Evolutionary conservation across 257 asterid genomes (phyloP).

Genomic region (Solanum chiquidenum): DNA sequence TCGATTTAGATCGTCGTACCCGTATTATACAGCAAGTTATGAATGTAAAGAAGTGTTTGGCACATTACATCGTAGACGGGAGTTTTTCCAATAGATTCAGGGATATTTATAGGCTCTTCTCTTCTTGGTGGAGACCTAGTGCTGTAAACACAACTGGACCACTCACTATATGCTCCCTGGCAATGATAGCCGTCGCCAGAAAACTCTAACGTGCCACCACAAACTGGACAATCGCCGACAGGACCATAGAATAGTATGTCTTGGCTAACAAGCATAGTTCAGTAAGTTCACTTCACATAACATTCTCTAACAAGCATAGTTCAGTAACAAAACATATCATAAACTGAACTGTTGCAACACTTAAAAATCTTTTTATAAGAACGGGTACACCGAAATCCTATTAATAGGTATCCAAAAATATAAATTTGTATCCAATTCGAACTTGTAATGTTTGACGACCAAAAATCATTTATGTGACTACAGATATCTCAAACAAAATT

Average conservation of each 20-base stretch:
- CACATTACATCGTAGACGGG: slow-evolving; percentile 33
- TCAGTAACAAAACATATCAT: neutral
- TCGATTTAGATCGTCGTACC: neutral
- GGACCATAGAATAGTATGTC: slow-evolving; percentile 72
- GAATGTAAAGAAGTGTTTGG: neutral
- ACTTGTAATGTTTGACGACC: neutral
- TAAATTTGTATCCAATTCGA: neutral
- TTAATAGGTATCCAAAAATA: neutral
- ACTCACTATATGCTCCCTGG: slow-evolving; percentile 48
- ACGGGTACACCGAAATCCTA: neutral
- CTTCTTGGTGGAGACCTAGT: slow-evolving; percentile 55
- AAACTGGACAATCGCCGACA: slow-evolving; percentile 39
- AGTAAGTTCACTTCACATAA: neutral
- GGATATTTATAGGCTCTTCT: slow-evolving; percentile 43
- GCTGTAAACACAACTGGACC: slow-evolving; percentile 61
- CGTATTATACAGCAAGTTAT: neutral
- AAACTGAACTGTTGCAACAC: neutral
- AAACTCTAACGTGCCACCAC: slow-evolving; percentile 33
- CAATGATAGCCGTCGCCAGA: slow-evolving; percentile 30
- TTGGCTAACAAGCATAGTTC: slow-evolving; percentile 25
- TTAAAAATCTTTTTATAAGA: neutral
- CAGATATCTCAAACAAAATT: neutral
- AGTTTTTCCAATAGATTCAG: slow-evolving; percentile 44
- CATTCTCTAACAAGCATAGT: neutral
- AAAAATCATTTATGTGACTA: neutral